These are phyloP conservation scores for Syzygium malaccense DNA, from an alignment of 441 rosid species.

Conservation along the genomic window DNA sequence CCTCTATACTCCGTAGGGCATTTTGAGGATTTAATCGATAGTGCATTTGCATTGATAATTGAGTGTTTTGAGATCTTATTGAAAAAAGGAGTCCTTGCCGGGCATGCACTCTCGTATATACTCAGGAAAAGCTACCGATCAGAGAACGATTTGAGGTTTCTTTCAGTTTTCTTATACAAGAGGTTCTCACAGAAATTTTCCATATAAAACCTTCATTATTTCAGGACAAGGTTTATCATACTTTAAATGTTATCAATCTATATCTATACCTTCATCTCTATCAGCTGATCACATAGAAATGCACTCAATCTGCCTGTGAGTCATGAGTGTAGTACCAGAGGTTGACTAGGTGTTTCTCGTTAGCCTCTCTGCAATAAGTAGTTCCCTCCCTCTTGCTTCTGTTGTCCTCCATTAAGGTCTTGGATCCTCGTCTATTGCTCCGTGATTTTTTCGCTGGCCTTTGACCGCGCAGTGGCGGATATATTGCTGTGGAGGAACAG, in stretches of 20 bases:
- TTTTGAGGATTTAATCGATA: not conserved
- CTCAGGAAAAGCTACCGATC: slow-evolving; percentile 31
- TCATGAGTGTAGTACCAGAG: not conserved
- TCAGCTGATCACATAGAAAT: not conserved
- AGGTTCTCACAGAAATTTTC: not conserved
- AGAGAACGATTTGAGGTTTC: not conserved
- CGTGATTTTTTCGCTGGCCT: not conserved
- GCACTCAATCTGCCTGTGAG: not conserved
- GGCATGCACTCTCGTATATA: not conserved
- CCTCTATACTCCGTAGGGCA: not conserved
- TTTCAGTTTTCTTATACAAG: not conserved
- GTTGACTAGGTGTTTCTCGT: not conserved
- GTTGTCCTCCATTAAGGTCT: not conserved
- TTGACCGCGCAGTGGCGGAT: slow-evolving; percentile 58
- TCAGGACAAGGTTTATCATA: not conserved
- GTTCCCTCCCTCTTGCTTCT: not conserved
- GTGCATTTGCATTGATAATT: not conserved
- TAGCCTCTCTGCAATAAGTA: not conserved
- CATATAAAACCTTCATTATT: not conserved
- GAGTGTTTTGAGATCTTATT: not conserved
- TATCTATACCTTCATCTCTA: not conserved
- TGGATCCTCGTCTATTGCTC: not conserved
- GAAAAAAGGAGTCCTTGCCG: not conserved
- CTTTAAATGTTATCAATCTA: not conserved
- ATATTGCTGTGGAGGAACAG: slow-evolving; percentile 64